phyloP scores from a whole-genome alignment of 2,329 filamentous ascomycete genomes.

The Aspergillus udagawae region DNA sequence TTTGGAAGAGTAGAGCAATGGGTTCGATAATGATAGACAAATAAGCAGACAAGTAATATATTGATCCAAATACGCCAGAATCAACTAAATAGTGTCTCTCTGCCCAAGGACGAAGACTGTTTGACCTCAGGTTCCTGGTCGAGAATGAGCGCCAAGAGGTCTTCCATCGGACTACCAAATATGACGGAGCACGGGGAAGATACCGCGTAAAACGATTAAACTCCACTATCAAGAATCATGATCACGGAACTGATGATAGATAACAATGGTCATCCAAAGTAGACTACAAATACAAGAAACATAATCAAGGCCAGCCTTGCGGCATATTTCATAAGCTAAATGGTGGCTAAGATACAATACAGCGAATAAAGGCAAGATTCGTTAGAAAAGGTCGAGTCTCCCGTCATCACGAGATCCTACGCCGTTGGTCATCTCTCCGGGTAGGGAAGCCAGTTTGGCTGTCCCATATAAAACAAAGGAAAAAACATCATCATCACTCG shows the following conservation, averaged over 20 bases:
- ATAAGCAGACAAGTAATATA: neutral
- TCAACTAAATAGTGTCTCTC: neutral
- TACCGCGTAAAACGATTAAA: too few relatives aligned
- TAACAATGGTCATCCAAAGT: too few relatives aligned
- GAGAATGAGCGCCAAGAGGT: neutral
- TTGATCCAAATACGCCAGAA: neutral
- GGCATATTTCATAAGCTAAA: slow-evolving; percentile 37
- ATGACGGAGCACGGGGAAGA: neutral
- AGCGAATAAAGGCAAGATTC: slow-evolving; percentile 35
- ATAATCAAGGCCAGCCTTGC: slow-evolving; percentile 22
- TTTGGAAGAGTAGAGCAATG: neutral
- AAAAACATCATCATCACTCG: slow-evolving; percentile 21
- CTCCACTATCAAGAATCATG: too few relatives aligned
- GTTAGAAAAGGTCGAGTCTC: slow-evolving; percentile 25
- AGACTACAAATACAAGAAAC: neutral
- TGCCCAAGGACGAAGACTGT: neutral
- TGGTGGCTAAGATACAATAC: slow-evolving; percentile 40
- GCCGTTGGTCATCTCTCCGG: slow-evolving; percentile 12
- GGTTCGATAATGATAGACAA: neutral
- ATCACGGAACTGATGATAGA: neutral
- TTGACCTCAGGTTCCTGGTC: neutral
- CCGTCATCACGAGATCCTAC: slow-evolving; percentile 18
- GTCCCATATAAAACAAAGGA: slow-evolving; percentile 13
- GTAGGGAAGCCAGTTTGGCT: slow-evolving; percentile 11
- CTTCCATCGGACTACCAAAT: neutral